Conservation (phyloP, 2,329 filamentous ascomycete species). For the Sclerotinia glacialis region DNA sequence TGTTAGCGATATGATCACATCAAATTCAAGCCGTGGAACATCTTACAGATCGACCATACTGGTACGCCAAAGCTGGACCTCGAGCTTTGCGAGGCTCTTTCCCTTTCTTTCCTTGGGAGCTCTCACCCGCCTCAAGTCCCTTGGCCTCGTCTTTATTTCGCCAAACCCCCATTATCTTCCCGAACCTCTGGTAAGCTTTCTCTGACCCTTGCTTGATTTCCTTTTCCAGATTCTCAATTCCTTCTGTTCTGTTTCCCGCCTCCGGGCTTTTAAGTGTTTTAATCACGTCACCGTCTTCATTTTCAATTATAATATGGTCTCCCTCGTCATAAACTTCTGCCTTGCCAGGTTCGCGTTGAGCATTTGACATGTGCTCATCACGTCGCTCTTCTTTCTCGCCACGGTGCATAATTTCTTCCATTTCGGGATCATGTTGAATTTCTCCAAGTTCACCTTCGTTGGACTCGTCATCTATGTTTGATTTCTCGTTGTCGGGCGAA, state of each 20-base stretch:
- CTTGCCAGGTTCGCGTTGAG: slow-evolving; percentile 36
- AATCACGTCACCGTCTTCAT: slow-evolving; percentile 82
- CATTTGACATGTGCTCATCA: slow-evolving; percentile 35
- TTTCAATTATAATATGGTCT: slow-evolving; percentile 74
- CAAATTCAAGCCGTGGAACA: background rate
- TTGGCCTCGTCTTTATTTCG: slow-evolving; percentile 41
- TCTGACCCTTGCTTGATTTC: slow-evolving; percentile 39
- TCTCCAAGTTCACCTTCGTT: slow-evolving; percentile 37
- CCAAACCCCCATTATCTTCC: slow-evolving; percentile 39
- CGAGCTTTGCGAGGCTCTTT: slow-evolving; percentile 50
- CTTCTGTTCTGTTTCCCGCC: slow-evolving; percentile 32
- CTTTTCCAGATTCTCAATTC: slow-evolving; percentile 43
- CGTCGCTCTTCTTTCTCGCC: slow-evolving; percentile 40
- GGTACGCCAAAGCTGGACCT: slow-evolving; percentile 77
- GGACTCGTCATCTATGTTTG: slow-evolving; percentile 38
- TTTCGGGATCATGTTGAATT: slow-evolving; percentile 40
- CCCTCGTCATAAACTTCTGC: slow-evolving; percentile 81
- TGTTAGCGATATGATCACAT: slow-evolving; percentile 24
- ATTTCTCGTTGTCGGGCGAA: slow-evolving; percentile 33
- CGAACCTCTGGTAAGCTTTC: slow-evolving; percentile 29
- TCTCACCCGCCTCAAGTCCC: slow-evolving; percentile 37
- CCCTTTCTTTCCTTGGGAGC: slow-evolving; percentile 37
- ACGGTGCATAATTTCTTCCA: slow-evolving; percentile 38
- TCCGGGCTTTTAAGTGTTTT: slow-evolving; percentile 51
- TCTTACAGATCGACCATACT: slow-evolving; percentile 74